Conservation (phyloP, 1,139 yeast genomes). For the Yamadazyma diddensiae region DNA sequence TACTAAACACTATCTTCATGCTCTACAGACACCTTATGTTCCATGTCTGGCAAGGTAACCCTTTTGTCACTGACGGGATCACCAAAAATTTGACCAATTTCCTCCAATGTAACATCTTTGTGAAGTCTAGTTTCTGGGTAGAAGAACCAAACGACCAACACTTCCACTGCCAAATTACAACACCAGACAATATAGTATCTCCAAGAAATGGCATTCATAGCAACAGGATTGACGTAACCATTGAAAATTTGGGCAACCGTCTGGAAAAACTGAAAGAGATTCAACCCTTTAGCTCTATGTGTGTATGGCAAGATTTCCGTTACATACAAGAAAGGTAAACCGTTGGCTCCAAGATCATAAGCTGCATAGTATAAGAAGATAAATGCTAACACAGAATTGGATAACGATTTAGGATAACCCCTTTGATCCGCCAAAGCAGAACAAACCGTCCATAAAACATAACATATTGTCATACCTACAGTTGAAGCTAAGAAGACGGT, state of each 20-base stretch:
- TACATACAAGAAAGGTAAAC: slow-evolving; percentile 36
- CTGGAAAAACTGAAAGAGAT: slow-evolving; percentile 27
- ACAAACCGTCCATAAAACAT: slow-evolving; percentile 37
- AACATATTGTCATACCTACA: slow-evolving; percentile 34
- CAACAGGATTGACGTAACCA: slow-evolving; percentile 56
- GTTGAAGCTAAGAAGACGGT: slow-evolving; percentile 40
- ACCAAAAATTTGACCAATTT: slow-evolving; percentile 49
- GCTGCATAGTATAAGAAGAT: slow-evolving; percentile 39
- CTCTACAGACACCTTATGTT: slow-evolving; percentile 5
- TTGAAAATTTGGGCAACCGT: slow-evolving; percentile 22
- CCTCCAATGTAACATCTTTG: slow-evolving; percentile 52
- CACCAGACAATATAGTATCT: slow-evolving; percentile 57
- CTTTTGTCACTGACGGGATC: slow-evolving; percentile 22
- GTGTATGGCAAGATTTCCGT: slow-evolving; percentile 46
- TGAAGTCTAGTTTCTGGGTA: slow-evolving; percentile 41
- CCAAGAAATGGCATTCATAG: slow-evolving; percentile 58
- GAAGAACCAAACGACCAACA: slow-evolving; percentile 36
- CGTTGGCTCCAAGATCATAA: slow-evolving; percentile 40
- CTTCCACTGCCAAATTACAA: slow-evolving; percentile 36
- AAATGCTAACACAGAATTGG: slow-evolving; percentile 46
- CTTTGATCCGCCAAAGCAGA: slow-evolving; percentile 35
- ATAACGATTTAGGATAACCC: slow-evolving; percentile 32
- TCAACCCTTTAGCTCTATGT: slow-evolving; percentile 45
- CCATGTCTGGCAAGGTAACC: slow-evolving; percentile 1
- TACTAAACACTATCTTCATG: slow-evolving; percentile 6